Evolutionary conservation across 108 stramenopile genomes (phyloP).

Genomic region (Conticribra weissflogii): DNA sequence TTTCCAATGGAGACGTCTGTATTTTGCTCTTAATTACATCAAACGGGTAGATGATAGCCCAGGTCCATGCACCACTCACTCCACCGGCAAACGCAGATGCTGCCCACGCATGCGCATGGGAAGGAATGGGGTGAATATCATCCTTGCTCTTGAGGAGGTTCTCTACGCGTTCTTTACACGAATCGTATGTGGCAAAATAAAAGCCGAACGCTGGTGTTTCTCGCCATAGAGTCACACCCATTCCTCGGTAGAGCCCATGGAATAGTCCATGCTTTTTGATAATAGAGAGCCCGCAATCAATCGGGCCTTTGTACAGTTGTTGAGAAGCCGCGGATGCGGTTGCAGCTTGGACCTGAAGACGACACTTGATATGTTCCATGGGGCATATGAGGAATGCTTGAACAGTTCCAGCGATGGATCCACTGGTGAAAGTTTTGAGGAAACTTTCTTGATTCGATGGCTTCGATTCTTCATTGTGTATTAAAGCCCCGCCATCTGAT

Average conservation of each 20-base stretch:
- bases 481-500: background rate
- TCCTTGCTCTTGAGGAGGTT: background rate
- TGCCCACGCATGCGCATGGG: background rate
- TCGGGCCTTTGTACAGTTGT: conserved; percentile 23
- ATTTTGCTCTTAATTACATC: conserved; percentile 89
- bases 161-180: conserved; percentile 49
- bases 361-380: conserved; percentile 87
- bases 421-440: conserved; percentile 55
- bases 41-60: conserved; percentile 85
- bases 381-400: conserved; percentile 72
- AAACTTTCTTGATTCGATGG: background rate
- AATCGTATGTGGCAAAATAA: conserved; percentile 87
- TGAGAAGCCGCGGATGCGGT: conserved; percentile 18
- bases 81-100: conserved; percentile 80
- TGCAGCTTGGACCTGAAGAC: conserved; percentile 59
- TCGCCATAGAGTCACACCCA: conserved; percentile 58
- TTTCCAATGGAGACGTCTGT: conserved; percentile 65
- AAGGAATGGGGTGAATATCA: background rate
- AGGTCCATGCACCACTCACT: conserved; percentile 77
- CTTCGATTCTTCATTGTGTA: background rate
- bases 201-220: conserved; percentile 85
- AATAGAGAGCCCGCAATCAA: conserved; percentile 43
- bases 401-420: conserved; percentile 80
- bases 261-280: conserved; percentile 55
- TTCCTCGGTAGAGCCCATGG: conserved; percentile 64